These are phyloP conservation scores for Erodium trifolium DNA, from an alignment of 441 rosid genomes.

Conservation along the genomic window DNA sequence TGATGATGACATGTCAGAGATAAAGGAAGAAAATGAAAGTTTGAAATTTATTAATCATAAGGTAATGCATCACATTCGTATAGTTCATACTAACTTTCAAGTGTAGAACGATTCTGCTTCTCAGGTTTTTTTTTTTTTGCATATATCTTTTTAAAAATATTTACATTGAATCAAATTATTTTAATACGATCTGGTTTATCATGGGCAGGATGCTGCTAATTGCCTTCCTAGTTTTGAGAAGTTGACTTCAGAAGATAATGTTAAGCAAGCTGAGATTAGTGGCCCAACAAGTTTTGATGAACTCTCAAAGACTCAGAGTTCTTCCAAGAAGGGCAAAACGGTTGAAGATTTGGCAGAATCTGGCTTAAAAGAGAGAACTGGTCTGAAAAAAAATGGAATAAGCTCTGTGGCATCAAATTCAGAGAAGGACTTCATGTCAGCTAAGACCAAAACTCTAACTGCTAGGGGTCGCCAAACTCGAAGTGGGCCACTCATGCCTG, in stretches of 20 bases:
- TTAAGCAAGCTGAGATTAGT: slow-evolving; percentile 30
- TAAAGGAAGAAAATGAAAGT: slow-evolving; percentile 50
- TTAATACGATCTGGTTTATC: slow-evolving; percentile 13
- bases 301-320: slow-evolving; percentile 26
- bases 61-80: slow-evolving; percentile 27
- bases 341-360: slow-evolving; percentile 36
- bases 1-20: slow-evolving; percentile 45
- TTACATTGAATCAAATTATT: not conserved
- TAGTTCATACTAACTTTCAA: not conserved
- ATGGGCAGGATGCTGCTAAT: slow-evolving; percentile 32
- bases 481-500: slow-evolving; percentile 84
- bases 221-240: slow-evolving; percentile 25
- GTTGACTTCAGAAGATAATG: slow-evolving; percentile 26
- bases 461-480: slow-evolving; percentile 60
- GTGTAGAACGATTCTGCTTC: not conserved
- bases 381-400: slow-evolving; percentile 36
- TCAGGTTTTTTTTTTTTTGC: not conserved
- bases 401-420: slow-evolving; percentile 46
- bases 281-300: slow-evolving; percentile 29
- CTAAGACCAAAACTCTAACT: slow-evolving; percentile 35
- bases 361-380: slow-evolving; percentile 30
- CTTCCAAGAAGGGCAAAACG: slow-evolving; percentile 44
- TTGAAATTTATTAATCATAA: slow-evolving; percentile 32
- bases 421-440: slow-evolving; percentile 40
- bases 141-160: not conserved